Evolutionary conservation across 495 filamentous ascomycete genomes (phyloP).

Genomic region (Parathielavia hyrcaniae): DNA sequence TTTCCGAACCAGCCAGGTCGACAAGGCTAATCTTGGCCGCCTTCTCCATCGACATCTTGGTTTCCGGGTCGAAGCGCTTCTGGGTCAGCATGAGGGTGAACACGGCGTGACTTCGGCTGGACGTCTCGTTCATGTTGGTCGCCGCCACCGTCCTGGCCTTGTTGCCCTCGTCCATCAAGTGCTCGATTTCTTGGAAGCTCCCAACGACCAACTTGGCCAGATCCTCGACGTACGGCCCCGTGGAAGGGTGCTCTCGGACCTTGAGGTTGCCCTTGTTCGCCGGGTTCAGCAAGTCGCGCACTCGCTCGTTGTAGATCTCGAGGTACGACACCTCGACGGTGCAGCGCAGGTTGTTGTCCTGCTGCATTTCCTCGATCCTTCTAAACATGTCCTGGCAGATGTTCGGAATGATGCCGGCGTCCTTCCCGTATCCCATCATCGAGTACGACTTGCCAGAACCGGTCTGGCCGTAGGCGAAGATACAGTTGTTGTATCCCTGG

Average conservation of each 20-base stretch:
- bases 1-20: slow-evolving; percentile 94
- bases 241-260: slow-evolving; percentile 95
- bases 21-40: slow-evolving; percentile 97
- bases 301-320: slow-evolving; percentile 98
- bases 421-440: slow-evolving; percentile 99
- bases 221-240: slow-evolving; percentile 96
- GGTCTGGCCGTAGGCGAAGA: slow-evolving; percentile 98
- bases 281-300: slow-evolving; percentile 93
- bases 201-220: slow-evolving; percentile 96
- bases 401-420: slow-evolving; percentile 92
- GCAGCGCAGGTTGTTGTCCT: slow-evolving; percentile 71
- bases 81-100: slow-evolving; percentile 96
- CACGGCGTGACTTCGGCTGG: slow-evolving; percentile 94
- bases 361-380: slow-evolving; percentile 67
- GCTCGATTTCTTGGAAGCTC: slow-evolving; percentile 90
- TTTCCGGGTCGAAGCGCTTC: slow-evolving; percentile 87
- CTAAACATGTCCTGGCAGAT: slow-evolving; percentile 98
- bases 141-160: slow-evolving; percentile 97
- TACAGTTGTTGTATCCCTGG: slow-evolving; percentile 98
- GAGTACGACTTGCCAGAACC: slow-evolving; percentile 98
- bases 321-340: slow-evolving; percentile 98
- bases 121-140: slow-evolving; percentile 99
- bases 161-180: slow-evolving; percentile 98
- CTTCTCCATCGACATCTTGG: slow-evolving; percentile 93
- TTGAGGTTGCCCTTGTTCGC: slow-evolving; percentile 94